These are phyloP conservation scores for Colletotrichum paranaense DNA, from an alignment of 2,329 filamentous ascomycete genomes.

Conservation along the genomic window DNA sequence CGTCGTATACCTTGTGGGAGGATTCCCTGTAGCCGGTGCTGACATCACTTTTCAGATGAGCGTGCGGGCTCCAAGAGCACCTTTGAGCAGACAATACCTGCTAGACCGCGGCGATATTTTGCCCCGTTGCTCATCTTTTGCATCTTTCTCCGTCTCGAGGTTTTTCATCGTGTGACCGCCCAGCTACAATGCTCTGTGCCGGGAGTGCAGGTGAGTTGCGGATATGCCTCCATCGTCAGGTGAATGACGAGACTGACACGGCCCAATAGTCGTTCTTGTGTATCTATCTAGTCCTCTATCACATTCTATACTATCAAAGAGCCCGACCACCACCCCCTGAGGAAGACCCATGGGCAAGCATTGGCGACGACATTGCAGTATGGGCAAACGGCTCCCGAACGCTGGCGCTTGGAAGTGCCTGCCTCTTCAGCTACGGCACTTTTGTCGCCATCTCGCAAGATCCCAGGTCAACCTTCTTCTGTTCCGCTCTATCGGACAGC, in stretches of 20 bases:
- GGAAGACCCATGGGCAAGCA: constrained; percentile 61
- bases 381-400: constrained; percentile 59
- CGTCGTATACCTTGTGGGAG: background rate
- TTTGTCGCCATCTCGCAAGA: constrained; percentile 53
- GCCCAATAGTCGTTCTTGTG: constrained; percentile 58
- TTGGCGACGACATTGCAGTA: constrained; percentile 58
- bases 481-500: constrained; percentile 56
- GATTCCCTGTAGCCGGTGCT: background rate
- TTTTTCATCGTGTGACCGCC: constrained; percentile 57
- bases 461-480: constrained; percentile 62
- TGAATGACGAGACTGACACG: background rate
- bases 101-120: constrained; percentile 59
- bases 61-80: constrained; percentile 10
- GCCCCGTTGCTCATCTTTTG: constrained; percentile 56
- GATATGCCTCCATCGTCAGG: background rate
- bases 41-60: constrained; percentile 21
- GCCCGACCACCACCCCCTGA: constrained; percentile 44
- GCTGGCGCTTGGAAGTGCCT: constrained; percentile 48
- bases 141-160: constrained; percentile 59
- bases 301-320: constrained; percentile 52
- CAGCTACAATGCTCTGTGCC: constrained; percentile 62
- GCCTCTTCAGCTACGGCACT: constrained; percentile 56
- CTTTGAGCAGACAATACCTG: constrained; percentile 49
- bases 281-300: constrained; percentile 55
- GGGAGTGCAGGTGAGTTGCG: constrained; percentile 58